Conservation (phyloP, 257 asterid genomes). For the Lycium ferocissimum region DNA sequence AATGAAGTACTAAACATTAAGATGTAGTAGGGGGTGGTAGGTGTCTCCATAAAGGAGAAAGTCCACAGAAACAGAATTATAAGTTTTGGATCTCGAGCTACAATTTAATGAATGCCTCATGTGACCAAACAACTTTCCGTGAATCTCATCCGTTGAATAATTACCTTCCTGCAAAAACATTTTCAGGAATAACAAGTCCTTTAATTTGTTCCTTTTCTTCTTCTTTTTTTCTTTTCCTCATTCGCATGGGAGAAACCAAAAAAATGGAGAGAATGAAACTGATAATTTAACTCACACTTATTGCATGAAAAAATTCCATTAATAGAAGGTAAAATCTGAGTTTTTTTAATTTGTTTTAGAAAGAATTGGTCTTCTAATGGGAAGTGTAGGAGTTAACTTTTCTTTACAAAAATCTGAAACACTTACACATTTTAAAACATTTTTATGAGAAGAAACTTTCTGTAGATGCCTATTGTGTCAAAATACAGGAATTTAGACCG, state of each 20-base stretch:
- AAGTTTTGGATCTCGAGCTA: slow-evolving; percentile 24
- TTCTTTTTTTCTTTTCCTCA: not conserved
- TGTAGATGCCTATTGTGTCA: not conserved
- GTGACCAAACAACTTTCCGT: slow-evolving; percentile 24
- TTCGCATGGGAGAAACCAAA: not conserved
- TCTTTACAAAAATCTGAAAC: not conserved
- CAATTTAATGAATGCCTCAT: slow-evolving; percentile 27
- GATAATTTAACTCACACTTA: not conserved
- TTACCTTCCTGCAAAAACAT: not conserved
- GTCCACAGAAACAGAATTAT: not conserved
- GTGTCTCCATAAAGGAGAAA: not conserved
- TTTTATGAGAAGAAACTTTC: not conserved
- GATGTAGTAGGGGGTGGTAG: not conserved
- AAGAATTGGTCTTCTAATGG: not conserved
- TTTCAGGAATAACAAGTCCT: not conserved
- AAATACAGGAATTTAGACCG: not conserved
- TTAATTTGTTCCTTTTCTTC: no score
- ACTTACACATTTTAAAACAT: not conserved
- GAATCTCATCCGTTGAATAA: not conserved
- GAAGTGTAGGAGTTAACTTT: not conserved
- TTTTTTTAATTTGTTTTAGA: not conserved
- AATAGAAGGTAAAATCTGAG: not conserved
- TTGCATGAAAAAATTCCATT: not conserved
- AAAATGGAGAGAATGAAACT: not conserved
- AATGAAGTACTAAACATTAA: not conserved